Evolutionary conservation across 2,329 filamentous ascomycete species (phyloP), one percentile per base, ranked within the genome.

Genomic region (Graphiopsis chlorocephala): DNA sequence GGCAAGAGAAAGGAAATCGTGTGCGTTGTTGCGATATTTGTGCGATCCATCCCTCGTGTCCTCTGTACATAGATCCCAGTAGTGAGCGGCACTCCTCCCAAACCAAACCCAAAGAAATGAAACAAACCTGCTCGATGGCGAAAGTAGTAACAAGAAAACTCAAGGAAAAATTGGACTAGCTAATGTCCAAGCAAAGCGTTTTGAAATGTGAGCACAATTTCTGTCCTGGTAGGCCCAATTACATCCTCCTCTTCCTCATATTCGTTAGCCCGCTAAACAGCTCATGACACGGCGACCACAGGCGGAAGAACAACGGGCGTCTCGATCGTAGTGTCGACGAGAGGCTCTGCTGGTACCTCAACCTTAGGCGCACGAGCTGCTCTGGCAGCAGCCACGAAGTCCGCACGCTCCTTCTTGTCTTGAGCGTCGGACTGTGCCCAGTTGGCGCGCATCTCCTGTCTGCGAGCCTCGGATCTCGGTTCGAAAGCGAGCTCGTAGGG

Each of bases 401-500:
- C 74, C 0, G 70, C 72, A 15, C 78, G 71, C 64, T 78, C 75
- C 26, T 71, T 72, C 17, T 66, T 63, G 61, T 80, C 78, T 56
- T 75, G 71, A 3, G 71, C 72, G 63, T 81, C 75, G 5, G 75
- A 76, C 45, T 72, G 71, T 59, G 73, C 12, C 80, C 80, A 82
- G 23, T 78, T 66, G 6, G 71, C 68, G 15, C 78, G 68, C 7
- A 80, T 78, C 65, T 80, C 76, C 45, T 73, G 68, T 66, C 74
- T 76, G 26, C 81, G 76, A 8, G 68, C 70, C 58, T 76, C 76
- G 59, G 79, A 83, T 57, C 84, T 74, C 4, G 83, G 81, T 72
- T 84, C 80, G 62, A 85, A 85, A 1, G 75, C 78, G 82, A 86
- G 84, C 72, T 84, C 74, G 70, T 84, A 86, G 0, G 80, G 78